A percentile compares a stretch with the other conserved stretches of the same genome.
These are phyloP conservation scores for Fusarium succisae DNA, from an alignment of 2,329 filamentous ascomycete species.

Conservation along the genomic window DNA sequence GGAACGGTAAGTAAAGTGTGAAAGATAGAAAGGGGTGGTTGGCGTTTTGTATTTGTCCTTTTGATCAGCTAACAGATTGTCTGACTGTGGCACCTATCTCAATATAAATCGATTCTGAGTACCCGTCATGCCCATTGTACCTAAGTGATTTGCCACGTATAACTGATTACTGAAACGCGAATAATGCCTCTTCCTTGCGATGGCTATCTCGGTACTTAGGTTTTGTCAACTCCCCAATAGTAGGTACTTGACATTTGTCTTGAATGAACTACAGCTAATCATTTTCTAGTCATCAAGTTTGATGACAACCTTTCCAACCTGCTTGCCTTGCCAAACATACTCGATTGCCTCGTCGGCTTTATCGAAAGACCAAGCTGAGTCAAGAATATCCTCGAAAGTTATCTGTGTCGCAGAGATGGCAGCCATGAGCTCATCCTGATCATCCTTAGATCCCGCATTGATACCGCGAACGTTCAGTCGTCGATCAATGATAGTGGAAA, in stretches of 20 bases:
- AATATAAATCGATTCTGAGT: not conserved
- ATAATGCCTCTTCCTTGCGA: not conserved
- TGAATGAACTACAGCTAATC: not conserved
- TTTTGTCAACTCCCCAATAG: not conserved
- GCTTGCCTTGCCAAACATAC: slow-evolving; percentile 53
- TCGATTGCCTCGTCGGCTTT: slow-evolving; percentile 53
- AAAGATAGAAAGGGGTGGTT: not conserved
- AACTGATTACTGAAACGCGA: not conserved
- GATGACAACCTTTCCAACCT: slow-evolving; percentile 54
- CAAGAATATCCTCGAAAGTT: slow-evolving; percentile 52
- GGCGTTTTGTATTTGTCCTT: not conserved
- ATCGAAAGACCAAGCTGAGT: slow-evolving; percentile 50
- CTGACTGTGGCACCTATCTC: not conserved
- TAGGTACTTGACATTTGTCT: not conserved
- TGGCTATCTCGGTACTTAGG: not conserved
- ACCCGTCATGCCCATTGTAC: not conserved
- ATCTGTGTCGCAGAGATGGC: slow-evolving; percentile 48
- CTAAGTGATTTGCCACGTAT: not conserved
- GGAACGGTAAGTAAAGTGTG: not conserved
- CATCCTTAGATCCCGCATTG: slow-evolving; percentile 52
- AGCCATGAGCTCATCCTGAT: slow-evolving; percentile 51
- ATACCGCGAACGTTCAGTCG: slow-evolving; percentile 50
- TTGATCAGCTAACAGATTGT: not conserved
- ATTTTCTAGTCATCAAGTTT: not conserved
- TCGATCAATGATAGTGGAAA: slow-evolving; percentile 50